Evolutionary conservation across 1,284 basidiomycete genomes (phyloP), one percentile per base, ranked within the genome.

Genomic region (Takashimella koratensis): DNA sequence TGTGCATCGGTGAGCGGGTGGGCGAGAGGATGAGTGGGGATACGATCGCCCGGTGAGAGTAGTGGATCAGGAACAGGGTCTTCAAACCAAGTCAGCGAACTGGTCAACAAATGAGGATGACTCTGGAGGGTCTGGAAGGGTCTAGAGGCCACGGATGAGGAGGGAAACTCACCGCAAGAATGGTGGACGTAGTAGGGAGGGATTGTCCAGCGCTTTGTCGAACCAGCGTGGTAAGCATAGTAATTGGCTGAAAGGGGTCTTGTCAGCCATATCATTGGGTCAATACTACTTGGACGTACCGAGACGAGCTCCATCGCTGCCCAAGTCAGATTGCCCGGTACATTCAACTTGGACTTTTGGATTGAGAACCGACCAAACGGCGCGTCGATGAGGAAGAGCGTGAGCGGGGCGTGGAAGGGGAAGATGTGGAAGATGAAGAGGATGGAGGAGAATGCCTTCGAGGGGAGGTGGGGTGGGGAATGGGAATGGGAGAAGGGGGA

Each of bases 221-320:
- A n/a, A n/a, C n/a, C n/a, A n/a, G n/a, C n/a, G 68, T 56, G 51
- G 72, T 44, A 47, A 16, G 79, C 77, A 56, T 78, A 69, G 65
- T 81, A 60, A 77, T 81, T 80, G 42, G 79, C 77, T 74, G 77
- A n/a, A n/a, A n/a, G n/a, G n/a, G n/a, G n/a, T n/a, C n/a, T n/a
- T n/a, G n/a, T n/a, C n/a, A n/a, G n/a, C n/a, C n/a, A n/a, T n/a
- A n/a, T n/a, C n/a, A n/a, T n/a, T n/a, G n/a, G n/a, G n/a, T n/a
- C n/a, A n/a, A n/a, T n/a, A n/a, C n/a, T n/a, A n/a, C n/a, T n/a
- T n/a, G 16, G 30, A 59, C 84, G 50, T 5, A 90, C 88, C 3
- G 88, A 82, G n/a, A 87, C 79, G 42, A 88, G 76, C 74, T 95
- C 91, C 90, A 94, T 94, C 47, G 82, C 41, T 23, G 90, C 86